Base-by-base conservation (phyloP, 305 asterid genomes). In the Euphrasia arctica region DNA sequence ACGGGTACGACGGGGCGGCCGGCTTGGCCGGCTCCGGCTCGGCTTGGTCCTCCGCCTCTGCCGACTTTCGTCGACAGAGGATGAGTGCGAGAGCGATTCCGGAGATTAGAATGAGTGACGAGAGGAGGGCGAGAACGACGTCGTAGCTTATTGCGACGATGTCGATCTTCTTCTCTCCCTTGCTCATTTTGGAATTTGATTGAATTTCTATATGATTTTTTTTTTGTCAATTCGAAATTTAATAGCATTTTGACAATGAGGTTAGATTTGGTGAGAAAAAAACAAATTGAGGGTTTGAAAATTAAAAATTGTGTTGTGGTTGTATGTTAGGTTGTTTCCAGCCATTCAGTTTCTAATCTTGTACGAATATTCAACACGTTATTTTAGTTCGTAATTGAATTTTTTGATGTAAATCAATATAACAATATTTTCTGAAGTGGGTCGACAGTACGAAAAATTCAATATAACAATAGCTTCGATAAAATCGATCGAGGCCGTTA, bases 31-130 rank as follows among this genome's bases (percentile, higher is more conserved):
- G 78, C 7, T 49, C 65, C 39, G 61, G 14, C 4, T 54, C 59
- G 1, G 32, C 45, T 5, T 54, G 13, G 4, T 18, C 39, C 4
- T 22, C 14, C n/a, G 39, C 65, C 42, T 59, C 55, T 5, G 62
- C 62, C 1, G 86, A 74, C 63, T 76, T 84, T 67, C 60, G 75
- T 67, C 69, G 84, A 75, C 85, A 91, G 58, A 67, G 78, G 62
- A 79, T 6, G 60, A 72, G 74, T 11, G 9, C 7, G 1, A 88
- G 84, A 5, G 68, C 54, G 59, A 63, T 56, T 0, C 34, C 73
- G 32, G 81, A 83, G 59, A 79, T 61, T 4, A 69, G 13, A n/a
- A 83, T 49, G 7, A 62, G 56, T 10, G 71, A 15, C 4, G 82
- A 78, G 5, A 88, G 83, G 41, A 76, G 31, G 47, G 59, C 66